These are phyloP conservation scores for Apophysomyces sp. DNA, from an alignment of 371 early-diverging fungal species.

Conservation along the genomic window DNA sequence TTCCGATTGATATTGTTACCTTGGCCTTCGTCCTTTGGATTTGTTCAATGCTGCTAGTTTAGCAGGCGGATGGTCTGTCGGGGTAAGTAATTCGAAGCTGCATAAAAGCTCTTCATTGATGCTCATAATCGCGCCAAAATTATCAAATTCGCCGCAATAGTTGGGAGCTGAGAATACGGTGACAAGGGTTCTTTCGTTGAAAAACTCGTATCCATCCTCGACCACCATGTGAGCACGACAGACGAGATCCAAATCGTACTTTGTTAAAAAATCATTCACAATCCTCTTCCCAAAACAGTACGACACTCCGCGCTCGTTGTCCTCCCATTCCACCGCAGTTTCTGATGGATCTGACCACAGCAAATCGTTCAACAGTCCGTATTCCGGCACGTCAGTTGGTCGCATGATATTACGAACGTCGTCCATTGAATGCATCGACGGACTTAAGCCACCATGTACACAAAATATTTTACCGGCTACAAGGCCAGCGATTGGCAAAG, in stretches of 20 bases:
- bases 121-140: constrained; percentile 98
- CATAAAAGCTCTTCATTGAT: constrained; percentile 95
- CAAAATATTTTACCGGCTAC: constrained; percentile 94
- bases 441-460: constrained; percentile 97
- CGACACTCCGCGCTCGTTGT: constrained; percentile 90
- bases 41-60: constrained; percentile 11
- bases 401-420: constrained; percentile 89
- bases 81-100: constrained; percentile 59
- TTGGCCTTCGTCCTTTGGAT: constrained; percentile 10
- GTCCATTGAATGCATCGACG: constrained; percentile 83
- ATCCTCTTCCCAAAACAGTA: constrained; percentile 90
- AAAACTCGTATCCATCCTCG: constrained; percentile 96
- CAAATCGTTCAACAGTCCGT: constrained; percentile 89
- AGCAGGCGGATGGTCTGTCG: constrained; percentile 21
- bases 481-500: constrained; percentile 92
- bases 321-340: constrained; percentile 83
- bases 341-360: constrained; percentile 97
- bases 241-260: constrained; percentile 88
- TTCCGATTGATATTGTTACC: too few relatives aligned
- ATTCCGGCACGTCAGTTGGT: constrained; percentile 95
- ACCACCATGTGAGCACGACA: constrained; percentile 97
- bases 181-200: constrained; percentile 89
- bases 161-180: constrained; percentile 96
- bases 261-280: constrained; percentile 86
- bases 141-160: constrained; percentile 96